These are phyloP conservation scores for Perilla frutescens DNA, from an alignment of 257 asterid genomes.

Conservation along the genomic window DNA sequence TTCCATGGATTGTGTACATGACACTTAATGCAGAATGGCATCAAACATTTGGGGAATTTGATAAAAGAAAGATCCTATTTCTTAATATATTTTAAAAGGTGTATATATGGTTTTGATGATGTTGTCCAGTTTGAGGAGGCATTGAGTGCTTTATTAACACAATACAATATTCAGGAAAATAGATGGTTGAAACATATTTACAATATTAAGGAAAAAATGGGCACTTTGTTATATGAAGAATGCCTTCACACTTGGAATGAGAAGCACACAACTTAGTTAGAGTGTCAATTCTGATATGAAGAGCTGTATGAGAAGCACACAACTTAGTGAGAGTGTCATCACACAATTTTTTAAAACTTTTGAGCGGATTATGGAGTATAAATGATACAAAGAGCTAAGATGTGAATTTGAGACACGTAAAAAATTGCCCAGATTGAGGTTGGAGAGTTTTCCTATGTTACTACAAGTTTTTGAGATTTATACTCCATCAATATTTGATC, in stretches of 20 bases:
- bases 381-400: too few species aligned
- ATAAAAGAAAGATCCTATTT: constrained; percentile 4
- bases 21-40: not conserved
- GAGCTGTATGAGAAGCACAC: not conserved
- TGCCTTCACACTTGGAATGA: not conserved
- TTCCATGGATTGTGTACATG: not conserved
- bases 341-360: not conserved
- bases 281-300: too few species aligned
- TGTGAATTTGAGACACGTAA: too few species aligned
- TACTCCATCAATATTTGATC: too few species aligned
- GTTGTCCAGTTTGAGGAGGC: not conserved
- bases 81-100: not conserved
- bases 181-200: too few species aligned
- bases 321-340: not conserved
- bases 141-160: too few species aligned
- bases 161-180: too few species aligned
- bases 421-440: too few species aligned
- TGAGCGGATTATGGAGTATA: not conserved
- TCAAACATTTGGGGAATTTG: not conserved
- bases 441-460: too few species aligned
- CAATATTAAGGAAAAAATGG: not conserved
- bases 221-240: not conserved
- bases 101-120: not conserved
- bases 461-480: too few species aligned
- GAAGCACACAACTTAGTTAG: too few species aligned